Base-by-base conservation (phyloP, 2,329 filamentous ascomycete genomes). In the Elsinoe arachidis region DNA sequence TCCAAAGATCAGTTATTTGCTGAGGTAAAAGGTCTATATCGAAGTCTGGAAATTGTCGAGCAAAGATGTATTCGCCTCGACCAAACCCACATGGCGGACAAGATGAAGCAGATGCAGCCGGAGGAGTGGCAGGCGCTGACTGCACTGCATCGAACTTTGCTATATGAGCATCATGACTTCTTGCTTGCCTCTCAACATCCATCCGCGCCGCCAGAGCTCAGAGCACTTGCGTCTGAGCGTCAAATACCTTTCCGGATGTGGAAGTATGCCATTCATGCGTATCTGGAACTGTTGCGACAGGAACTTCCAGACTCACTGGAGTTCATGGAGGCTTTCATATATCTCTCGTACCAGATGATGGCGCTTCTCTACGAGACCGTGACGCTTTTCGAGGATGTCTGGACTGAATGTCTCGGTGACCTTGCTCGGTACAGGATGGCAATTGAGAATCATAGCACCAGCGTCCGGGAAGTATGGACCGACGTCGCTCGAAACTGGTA, bases 181-280 rank as follows among this genome's bases (percentile, higher is more conserved):
- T 91, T 96, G 58, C 74, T 96, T 1, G 91, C 91, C 0, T 88
- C 83, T 0, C 90, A 96, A 63, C 90, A 97, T 66, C 91, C 90
- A 0, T 86, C 85, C 0, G 88, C 90, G 0, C 87, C 80, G 21
- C 77, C 78, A 0, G 82, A 85, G 0, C 69, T 97, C 0, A 78
- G 81, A 2, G 76, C 82, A 0, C 70, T 96, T 0, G 86, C 90
- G 0, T 79, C 80, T 0, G 92, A 93, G 60, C 96, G 96, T 63
- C 84, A 84, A 0, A 96, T 97, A 89, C 91, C 92, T 0, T 90
- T 88, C 0, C 77, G 92, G 0, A 93, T 97, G 88, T 97, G 92
- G 93, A 80, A 89, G 0, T 88, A 95, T 64, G 92, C 88, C 0
- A 96, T 97, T 2, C 90, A 72, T 52, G 66, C 68, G 0, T 72